Conservation (phyloP, 225 moss, liverwort and hornwort genomes). For the Marchantia polymorpha region DNA sequence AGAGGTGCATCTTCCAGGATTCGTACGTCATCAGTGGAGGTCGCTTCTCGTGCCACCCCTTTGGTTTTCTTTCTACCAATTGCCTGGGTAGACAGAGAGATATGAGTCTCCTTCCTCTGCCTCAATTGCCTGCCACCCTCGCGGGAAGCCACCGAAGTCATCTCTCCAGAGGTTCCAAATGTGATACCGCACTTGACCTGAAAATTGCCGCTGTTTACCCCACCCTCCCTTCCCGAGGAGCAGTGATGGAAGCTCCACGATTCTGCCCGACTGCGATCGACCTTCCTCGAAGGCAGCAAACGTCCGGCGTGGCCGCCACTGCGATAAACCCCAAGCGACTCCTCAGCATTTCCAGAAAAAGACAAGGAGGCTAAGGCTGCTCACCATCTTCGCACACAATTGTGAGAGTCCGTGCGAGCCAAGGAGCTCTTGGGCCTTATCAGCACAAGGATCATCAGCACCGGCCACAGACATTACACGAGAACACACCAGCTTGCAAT, state of each 20-base stretch:
- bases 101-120: conserved; percentile 28
- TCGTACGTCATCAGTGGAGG: conserved; percentile 29
- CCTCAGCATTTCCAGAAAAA: neutral
- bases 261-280: conserved; percentile 6
- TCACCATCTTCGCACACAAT: neutral
- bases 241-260: neutral
- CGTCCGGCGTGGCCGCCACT: conserved; percentile 7
- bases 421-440: neutral
- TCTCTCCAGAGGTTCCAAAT: conserved; percentile 14
- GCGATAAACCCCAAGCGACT: neutral
- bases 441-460: neutral
- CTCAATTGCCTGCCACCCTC: conserved; percentile 32
- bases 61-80: conserved; percentile 23
- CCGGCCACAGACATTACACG: neutral
- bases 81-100: conserved; percentile 13
- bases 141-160: conserved; percentile 26
- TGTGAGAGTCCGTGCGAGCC: neutral
- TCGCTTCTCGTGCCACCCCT: conserved; percentile 15
- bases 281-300: neutral
- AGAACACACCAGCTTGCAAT: neutral
- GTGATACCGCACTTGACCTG: neutral
- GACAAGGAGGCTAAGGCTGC: neutral
- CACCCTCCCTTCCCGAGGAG: neutral
- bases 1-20: neutral
- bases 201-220: neutral